Conservation (phyloP, 176 grass and related monocot genomes). For the Rhynchospora tenuis region DNA sequence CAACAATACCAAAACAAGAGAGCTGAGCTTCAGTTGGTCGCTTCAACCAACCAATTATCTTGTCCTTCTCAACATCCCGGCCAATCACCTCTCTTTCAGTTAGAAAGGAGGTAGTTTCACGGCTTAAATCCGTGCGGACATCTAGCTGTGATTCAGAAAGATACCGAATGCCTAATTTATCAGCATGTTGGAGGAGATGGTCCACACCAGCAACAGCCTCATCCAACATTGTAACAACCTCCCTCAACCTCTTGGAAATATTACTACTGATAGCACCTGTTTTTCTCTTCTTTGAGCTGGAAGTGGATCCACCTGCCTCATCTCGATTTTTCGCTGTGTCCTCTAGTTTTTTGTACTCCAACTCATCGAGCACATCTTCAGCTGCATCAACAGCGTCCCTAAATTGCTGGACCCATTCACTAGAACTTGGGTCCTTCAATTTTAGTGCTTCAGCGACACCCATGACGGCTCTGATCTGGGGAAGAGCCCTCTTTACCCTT, state of each 20-base stretch:
- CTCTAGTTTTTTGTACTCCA: neutral
- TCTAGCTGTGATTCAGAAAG: too few species aligned
- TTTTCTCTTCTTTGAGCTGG: neutral
- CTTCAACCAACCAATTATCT: neutral
- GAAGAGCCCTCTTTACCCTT: neutral
- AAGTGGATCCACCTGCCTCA: neutral
- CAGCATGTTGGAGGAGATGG: too few species aligned
- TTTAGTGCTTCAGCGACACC: neutral
- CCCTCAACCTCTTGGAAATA: neutral
- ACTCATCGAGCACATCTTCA: constrained; percentile 14
- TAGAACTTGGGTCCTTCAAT: neutral
- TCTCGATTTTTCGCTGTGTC: neutral
- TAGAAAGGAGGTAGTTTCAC: too few species aligned
- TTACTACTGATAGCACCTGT: neutral
- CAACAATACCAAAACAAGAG: constrained; percentile 20
- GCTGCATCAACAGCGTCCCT: constrained; percentile 1
- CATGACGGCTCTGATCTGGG: neutral
- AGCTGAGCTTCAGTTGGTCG: neutral
- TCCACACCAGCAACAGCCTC: too few species aligned
- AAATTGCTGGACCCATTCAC: constrained; percentile 11
- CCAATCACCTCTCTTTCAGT: too few species aligned
- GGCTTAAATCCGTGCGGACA: too few species aligned
- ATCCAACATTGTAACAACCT: neutral
- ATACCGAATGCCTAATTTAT: too few species aligned
- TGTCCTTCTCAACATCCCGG: neutral